Conservation (phyloP, 768 basidiomycete genomes). For the Boletus subparvulus region DNA sequence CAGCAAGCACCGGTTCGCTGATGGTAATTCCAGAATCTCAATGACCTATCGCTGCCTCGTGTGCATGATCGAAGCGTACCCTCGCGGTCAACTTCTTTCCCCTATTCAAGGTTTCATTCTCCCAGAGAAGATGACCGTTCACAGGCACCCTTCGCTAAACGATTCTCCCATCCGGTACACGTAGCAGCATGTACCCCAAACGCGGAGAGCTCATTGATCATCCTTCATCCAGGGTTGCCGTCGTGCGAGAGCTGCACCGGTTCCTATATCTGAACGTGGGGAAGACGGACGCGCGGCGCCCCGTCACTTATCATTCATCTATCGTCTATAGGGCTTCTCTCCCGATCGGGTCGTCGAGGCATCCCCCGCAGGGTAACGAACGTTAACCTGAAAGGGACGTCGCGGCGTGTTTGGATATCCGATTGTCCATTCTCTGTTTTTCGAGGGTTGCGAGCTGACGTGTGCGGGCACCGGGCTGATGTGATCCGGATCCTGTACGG, state of each 20-base stretch:
- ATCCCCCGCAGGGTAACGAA: too few species aligned
- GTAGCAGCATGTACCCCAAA: slow-evolving; percentile 7
- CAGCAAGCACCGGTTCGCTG: slow-evolving; percentile 3
- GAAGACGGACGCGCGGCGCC: slow-evolving; percentile 1
- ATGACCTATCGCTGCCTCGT: slow-evolving; percentile 14
- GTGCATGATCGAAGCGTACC: slow-evolving; percentile 9
- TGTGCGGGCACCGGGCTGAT: not conserved
- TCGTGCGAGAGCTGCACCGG: not conserved
- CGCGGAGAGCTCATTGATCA: not conserved
- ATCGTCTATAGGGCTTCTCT: not conserved
- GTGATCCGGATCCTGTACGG: not conserved
- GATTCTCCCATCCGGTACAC: slow-evolving; percentile 21
- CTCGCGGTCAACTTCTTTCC: slow-evolving; percentile 5
- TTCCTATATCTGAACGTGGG: slow-evolving; percentile 4
- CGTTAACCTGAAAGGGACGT: too few species aligned
- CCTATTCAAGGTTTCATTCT: slow-evolving; percentile 2
- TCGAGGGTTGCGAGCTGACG: not conserved
- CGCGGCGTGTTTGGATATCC: not conserved
- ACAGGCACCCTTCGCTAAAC: slow-evolving; percentile 20
- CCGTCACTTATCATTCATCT: not conserved
- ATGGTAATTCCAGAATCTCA: slow-evolving; percentile 4
- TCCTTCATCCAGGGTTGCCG: slow-evolving; percentile 2
- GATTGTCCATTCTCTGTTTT: not conserved
- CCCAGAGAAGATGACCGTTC: slow-evolving; percentile 13
- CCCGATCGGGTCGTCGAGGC: not conserved